Base-by-base conservation (phyloP, 371 early-diverging fungal species). In the Mucor mucedo region DNA sequence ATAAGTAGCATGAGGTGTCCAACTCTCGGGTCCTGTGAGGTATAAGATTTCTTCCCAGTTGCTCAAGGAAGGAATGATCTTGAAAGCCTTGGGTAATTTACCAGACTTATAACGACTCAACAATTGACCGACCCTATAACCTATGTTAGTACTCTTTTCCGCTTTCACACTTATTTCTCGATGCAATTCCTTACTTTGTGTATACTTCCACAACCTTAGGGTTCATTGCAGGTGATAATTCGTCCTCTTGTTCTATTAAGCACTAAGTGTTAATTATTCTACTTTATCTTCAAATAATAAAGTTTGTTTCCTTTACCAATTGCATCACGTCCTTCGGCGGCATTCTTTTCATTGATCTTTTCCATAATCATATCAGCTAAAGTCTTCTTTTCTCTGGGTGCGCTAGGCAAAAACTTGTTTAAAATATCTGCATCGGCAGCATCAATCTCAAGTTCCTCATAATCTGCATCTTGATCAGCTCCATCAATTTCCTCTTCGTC, bases 11-110 rank as follows among this genome's bases (percentile, higher is more conserved):
- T 98, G 91, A 13, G 98, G 95, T 8, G 98, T 95, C 99, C 99
- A 99, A 32, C 82, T 82, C 44, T 92, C 91, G 3, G 99, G 99
- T 30, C 81, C 82, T 2, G 99, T 99, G 32, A 96, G 75, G 70
- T 90, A 91, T 62, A 99, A 76, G 41, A 98, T 88, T 65, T 98
- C 95, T 75, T 97, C 96, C 99, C 99, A 99, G 83, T 98, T 94
- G 50, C 83, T 78, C 30, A 99, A 83, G 9, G 94, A 88, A 8
- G 99, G 98, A 55, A 98, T 94, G 64, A 99, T 94, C 83, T 99
- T 99, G 90, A 99, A 99, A 14, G 97, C 95, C 74, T 98, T 98
- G 63, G 99, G 99, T 58, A 98, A 83, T 71, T 92, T 93, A 41
- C 99, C 98, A 21, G 96, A 95, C 70, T 92, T 94, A 87, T 98